Evolutionary conservation across 176 grass and related monocot genomes (phyloP).

Genomic region (Otatea glauca): DNA sequence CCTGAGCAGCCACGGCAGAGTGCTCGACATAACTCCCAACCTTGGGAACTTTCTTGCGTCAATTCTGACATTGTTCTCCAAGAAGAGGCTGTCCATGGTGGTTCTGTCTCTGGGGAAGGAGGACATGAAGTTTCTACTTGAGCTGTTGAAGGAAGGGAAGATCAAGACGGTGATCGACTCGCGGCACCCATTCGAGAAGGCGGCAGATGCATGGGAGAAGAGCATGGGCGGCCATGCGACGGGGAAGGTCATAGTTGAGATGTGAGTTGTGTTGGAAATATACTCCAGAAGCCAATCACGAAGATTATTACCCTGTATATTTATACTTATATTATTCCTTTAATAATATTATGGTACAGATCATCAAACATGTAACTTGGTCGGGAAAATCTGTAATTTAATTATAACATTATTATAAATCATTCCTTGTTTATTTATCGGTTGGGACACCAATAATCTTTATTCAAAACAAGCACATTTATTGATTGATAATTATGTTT

Average conservation of each 20-base stretch:
- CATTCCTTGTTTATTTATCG: too few relatives aligned
- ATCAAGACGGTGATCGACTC: constrained; percentile 49
- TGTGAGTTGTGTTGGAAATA: constrained; percentile 8
- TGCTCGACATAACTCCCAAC: neutral
- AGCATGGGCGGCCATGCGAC: constrained; percentile 41
- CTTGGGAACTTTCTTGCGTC: neutral
- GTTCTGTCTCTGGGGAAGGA: neutral
- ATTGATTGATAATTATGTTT: too few relatives aligned
- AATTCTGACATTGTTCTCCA: neutral
- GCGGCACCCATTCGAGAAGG: constrained; percentile 17
- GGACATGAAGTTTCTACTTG: constrained; percentile 27
- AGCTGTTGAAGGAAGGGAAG: constrained; percentile 38
- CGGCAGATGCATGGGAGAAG: constrained; percentile 26
- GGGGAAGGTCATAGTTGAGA: constrained; percentile 42
- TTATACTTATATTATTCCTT: too few relatives aligned
- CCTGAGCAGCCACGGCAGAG: neutral
- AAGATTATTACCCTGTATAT: too few relatives aligned
- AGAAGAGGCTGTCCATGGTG: neutral
- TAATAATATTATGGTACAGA: too few relatives aligned
- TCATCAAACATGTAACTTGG: too few relatives aligned
- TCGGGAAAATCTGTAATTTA: too few relatives aligned
- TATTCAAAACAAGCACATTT: too few relatives aligned
- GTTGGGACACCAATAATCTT: too few relatives aligned
- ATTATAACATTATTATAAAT: too few relatives aligned
- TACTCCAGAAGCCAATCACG: too few relatives aligned